Base-by-base conservation (phyloP, 2,329 filamentous ascomycete species). In the Botrytis pseudocinerea region DNA sequence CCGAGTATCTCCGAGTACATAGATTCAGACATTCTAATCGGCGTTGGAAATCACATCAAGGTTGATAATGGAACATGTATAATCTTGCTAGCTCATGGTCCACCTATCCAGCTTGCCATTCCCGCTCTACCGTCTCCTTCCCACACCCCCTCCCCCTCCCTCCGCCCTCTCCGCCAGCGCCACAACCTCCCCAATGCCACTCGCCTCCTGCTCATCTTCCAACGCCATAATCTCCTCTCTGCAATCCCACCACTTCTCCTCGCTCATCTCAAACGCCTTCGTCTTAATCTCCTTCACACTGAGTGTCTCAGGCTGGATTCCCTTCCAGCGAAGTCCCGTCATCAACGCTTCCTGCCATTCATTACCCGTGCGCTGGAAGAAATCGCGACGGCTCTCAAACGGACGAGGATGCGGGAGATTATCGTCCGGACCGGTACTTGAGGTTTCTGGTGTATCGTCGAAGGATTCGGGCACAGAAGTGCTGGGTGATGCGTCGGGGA, bases 231-330 rank as follows among this genome's bases (percentile, higher is more conserved):
- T 93, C 84, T 98, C 95, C 84, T 99, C 96, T 78, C 96, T 89
- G 81, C 92, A 94, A 85, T 98, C 96, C 96, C 96, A 99, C 96
- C 96, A 99, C 82, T 97, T 97, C 84, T 95, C 93, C 83, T 99
- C 96, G 59, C 95, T 95, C 76, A 94, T 87, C 80, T 94, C 92
- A 81, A 98, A 99, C 1, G 94, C 96, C 81, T 90, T 91, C 79
- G 95, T 92, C 82, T 97, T 94, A 79, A 98, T 90, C 84, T 98
- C 96, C 85, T 99, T 99, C 80, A 97, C 85, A 0, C 89, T 86
- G 76, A 93, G 87, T 59, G 89, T 87, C 81, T 93, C 92, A 4
- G 88, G 87, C 76, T 90, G 88, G 62, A 89, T 85, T 48, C 88
- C 88, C 82, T 90, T 91, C 84, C 89, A 90, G 75, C 90, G 88